Evolutionary conservation across 2,329 filamentous ascomycete species (phyloP).

Genomic region (Botryotinia calthae): DNA sequence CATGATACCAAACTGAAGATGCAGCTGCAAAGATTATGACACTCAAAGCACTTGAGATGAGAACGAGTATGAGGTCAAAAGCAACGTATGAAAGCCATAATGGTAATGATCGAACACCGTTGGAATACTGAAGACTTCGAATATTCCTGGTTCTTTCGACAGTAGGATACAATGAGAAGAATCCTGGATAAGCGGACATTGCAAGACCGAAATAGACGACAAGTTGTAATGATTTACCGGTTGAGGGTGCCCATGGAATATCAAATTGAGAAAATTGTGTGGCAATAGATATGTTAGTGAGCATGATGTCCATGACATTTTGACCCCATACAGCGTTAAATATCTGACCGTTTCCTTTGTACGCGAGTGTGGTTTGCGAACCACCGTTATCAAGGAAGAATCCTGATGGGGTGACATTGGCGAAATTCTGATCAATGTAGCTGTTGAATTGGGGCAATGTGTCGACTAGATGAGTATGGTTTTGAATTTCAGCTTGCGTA

Average conservation of each 20-base stretch:
- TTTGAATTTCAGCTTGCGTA: conserved; percentile 24
- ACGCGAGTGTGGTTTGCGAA: conserved; percentile 65
- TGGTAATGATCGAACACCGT: conserved; percentile 77
- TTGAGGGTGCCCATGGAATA: conserved; percentile 64
- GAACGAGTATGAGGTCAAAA: conserved; percentile 76
- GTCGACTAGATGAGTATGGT: conserved; percentile 48
- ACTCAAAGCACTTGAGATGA: conserved; percentile 63
- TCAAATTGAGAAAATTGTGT: conserved; percentile 75
- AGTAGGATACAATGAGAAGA: conserved; percentile 89
- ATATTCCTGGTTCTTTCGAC: conserved; percentile 76
- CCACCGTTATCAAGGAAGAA: conserved; percentile 68
- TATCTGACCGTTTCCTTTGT: conserved; percentile 60
- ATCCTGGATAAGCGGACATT: conserved; percentile 74
- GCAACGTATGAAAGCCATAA: conserved; percentile 80
- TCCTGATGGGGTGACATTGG: conserved; percentile 71
- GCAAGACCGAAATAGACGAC: conserved; percentile 79
- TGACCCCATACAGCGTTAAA: conserved; percentile 59
- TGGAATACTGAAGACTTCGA: conserved; percentile 84
- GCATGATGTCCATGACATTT: conserved; percentile 63
- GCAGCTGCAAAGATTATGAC: conserved; percentile 66
- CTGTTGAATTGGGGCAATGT: conserved; percentile 66
- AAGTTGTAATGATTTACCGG: conserved; percentile 73
- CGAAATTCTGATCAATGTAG: conserved; percentile 61
- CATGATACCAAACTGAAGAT: conserved; percentile 69
- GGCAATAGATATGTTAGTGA: conserved; percentile 66